Conservation (phyloP, 116 monocot genomes). For the Papilionanthe hybrid region DNA sequence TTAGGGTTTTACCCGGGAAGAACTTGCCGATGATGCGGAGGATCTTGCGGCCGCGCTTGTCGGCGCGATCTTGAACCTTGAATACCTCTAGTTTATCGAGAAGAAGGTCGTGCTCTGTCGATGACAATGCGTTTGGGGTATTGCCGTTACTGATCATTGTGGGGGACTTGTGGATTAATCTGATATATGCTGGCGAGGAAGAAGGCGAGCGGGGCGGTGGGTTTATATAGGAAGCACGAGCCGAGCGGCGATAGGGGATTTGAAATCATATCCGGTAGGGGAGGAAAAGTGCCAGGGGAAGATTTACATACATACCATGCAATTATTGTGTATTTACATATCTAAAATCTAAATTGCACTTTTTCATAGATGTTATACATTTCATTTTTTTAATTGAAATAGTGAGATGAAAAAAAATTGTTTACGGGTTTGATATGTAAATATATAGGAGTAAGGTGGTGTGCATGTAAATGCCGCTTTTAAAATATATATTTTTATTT, state of each 20-base stretch:
- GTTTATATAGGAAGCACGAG: constrained; percentile 4
- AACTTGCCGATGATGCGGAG: constrained; percentile 55
- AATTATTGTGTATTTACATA: no score
- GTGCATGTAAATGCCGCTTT: no score
- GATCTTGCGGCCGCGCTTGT: constrained; percentile 54
- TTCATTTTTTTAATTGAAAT: no score
- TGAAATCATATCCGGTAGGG: not conserved
- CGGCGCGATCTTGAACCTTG: constrained; percentile 36
- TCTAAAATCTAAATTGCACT: no score
- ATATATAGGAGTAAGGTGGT: no score
- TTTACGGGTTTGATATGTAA: no score
- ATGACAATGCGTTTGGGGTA: not conserved
- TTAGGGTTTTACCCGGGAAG: constrained; percentile 37
- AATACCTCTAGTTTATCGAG: constrained; percentile 35
- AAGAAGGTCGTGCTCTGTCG: constrained; percentile 14
- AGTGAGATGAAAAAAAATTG: no score
- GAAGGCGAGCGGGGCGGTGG: not conserved
- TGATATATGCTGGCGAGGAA: not conserved
- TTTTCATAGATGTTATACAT: no score
- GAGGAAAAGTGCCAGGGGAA: no score
- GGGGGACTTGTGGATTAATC: not conserved
- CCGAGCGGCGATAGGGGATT: not conserved
- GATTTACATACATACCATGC: no score
- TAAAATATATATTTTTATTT: no score
- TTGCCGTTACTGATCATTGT: constrained; percentile 2